Conservation (phyloP, 2,329 filamentous ascomycete genomes). For the Pseudovirgaria hyperparasitica region DNA sequence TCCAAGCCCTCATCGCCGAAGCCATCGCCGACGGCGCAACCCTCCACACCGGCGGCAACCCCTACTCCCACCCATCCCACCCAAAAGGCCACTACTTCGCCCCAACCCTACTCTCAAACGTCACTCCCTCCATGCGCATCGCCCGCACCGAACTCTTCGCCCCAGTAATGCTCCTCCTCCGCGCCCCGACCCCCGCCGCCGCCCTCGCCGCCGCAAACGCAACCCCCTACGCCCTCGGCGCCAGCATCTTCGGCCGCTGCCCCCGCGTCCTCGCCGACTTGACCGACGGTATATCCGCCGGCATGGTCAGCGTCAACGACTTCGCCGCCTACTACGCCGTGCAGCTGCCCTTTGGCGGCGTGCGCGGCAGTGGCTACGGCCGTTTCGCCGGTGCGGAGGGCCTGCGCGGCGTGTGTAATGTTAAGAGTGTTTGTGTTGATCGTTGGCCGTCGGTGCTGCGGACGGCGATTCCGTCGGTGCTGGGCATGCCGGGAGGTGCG, state of each 20-base stretch:
- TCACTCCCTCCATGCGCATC: slow-evolving; percentile 73
- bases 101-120: slow-evolving; percentile 83
- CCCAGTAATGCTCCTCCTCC: slow-evolving; percentile 78
- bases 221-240: slow-evolving; percentile 74
- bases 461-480: slow-evolving; percentile 67
- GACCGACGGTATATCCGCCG: slow-evolving; percentile 57
- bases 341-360: slow-evolving; percentile 85
- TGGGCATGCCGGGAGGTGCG: slow-evolving; percentile 55
- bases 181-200: slow-evolving; percentile 49
- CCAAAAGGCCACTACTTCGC: slow-evolving; percentile 80
- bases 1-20: slow-evolving; percentile 65
- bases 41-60: slow-evolving; percentile 67
- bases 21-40: slow-evolving; percentile 69
- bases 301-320: slow-evolving; percentile 93
- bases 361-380: slow-evolving; percentile 79
- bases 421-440: slow-evolving; percentile 78
- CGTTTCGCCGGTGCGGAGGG: slow-evolving; percentile 88
- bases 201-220: slow-evolving; percentile 72
- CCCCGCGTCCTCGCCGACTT: slow-evolving; percentile 51
- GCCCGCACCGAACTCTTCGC: slow-evolving; percentile 88
- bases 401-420: slow-evolving; percentile 69
- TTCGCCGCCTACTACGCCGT: slow-evolving; percentile 91
- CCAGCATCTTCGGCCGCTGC: slow-evolving; percentile 65
- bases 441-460: slow-evolving; percentile 42
- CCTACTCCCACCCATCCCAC: slow-evolving; percentile 58